These are phyloP conservation scores for Cadophora sp. DNA, from an alignment of 2,329 filamentous ascomycete species.

Conservation along the genomic window DNA sequence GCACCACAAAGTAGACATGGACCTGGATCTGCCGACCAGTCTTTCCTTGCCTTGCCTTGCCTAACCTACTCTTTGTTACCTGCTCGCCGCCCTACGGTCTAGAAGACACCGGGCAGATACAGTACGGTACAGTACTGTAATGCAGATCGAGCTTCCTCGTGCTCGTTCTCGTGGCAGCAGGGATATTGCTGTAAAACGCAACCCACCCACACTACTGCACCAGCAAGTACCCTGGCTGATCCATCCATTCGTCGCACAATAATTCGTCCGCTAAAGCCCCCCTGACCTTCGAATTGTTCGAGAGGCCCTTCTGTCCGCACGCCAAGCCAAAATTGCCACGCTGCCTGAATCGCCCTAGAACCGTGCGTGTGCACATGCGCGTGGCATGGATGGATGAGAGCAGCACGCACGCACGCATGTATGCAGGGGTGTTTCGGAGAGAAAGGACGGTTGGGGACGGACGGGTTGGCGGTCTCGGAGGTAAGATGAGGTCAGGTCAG, in stretches of 20 bases:
- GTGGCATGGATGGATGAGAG: background rate
- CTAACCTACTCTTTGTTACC: background rate
- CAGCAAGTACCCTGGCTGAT: background rate
- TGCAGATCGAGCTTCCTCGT: slow-evolving; percentile 22
- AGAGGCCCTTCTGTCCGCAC: background rate
- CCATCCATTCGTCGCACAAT: background rate
- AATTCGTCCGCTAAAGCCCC: background rate
- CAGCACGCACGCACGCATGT: background rate
- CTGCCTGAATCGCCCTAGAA: background rate
- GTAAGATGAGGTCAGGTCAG: no score
- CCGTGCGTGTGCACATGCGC: background rate
- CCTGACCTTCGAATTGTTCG: background rate
- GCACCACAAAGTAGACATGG: background rate
- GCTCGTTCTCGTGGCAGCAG: slow-evolving; percentile 12
- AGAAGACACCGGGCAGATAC: background rate
- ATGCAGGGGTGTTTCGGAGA: background rate
- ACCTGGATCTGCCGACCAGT: background rate
- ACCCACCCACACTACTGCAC: background rate
- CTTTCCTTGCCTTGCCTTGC: no score
- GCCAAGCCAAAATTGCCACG: background rate
- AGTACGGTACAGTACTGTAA: no score
- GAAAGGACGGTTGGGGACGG: background rate
- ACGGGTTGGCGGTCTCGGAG: no score
- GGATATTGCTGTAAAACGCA: background rate
- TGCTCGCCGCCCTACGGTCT: background rate